Percentiles rank a stretch among this genome's conserved stretches.
Conservation (phyloP, 202 grass and related monocot genomes). For the Zoysia matrella region DNA sequence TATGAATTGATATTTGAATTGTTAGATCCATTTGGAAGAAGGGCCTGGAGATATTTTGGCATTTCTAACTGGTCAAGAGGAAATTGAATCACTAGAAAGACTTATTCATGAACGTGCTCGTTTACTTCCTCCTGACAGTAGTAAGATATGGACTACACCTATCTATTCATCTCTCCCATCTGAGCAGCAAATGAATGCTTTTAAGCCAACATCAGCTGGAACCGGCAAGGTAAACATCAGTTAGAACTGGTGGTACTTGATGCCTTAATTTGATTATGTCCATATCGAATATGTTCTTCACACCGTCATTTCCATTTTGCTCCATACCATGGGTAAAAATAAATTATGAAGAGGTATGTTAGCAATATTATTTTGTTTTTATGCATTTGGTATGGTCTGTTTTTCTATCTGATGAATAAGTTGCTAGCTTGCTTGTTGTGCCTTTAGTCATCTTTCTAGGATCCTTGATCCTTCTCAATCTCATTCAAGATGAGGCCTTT, state of each 20-base stretch:
- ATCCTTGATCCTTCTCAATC: no score
- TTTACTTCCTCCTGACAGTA: not conserved
- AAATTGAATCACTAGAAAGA: constrained; percentile 95
- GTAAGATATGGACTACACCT: no score
- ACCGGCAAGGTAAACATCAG: constrained; percentile 67
- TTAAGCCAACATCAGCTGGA: not conserved
- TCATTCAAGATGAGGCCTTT: no score
- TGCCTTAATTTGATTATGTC: not conserved
- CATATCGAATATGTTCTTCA: not conserved
- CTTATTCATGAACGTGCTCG: constrained; percentile 71
- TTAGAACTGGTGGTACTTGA: not conserved
- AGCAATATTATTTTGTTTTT: not conserved
- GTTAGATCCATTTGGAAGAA: constrained; percentile 86
- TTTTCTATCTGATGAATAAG: not conserved
- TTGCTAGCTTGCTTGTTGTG: not conserved
- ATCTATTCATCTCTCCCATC: no score
- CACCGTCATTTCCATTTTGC: not conserved
- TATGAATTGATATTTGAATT: constrained; percentile 44
- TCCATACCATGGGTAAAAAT: no score
- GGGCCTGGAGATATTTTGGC: constrained; percentile 85
- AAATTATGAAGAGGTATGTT: no score
- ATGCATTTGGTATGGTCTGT: not conserved
- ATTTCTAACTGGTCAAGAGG: constrained; percentile 96
- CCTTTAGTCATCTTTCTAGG: not conserved
- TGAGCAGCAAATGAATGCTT: no score